Percentiles rank a stretch among this genome's conserved stretches.
These are phyloP conservation scores for Opeltia flavorubescens DNA, from an alignment of 495 filamentous ascomycete genomes.

Conservation along the genomic window DNA sequence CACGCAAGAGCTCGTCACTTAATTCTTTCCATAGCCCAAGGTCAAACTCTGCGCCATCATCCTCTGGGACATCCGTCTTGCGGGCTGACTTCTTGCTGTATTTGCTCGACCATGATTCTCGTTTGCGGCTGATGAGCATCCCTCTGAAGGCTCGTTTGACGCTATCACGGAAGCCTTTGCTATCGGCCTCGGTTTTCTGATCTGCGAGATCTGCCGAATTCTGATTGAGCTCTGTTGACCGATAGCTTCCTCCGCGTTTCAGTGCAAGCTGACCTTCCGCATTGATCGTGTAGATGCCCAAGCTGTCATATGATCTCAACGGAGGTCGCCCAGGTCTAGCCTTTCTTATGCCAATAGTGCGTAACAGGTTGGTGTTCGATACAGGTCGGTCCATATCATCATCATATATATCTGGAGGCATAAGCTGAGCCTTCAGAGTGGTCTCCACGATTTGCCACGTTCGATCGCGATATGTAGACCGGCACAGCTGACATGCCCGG, in stretches of 20 bases:
- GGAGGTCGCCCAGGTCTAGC: constrained; percentile 2
- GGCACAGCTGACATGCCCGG: constrained; percentile 38
- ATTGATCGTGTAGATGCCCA: constrained; percentile 1
- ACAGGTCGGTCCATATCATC: constrained; percentile 15
- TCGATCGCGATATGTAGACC: constrained; percentile 27
- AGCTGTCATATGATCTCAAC: constrained; percentile 5
- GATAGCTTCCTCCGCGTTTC: not conserved
- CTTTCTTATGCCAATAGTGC: constrained; percentile 3
- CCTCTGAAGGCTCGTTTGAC: constrained; percentile 10
- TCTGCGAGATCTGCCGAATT: constrained; percentile 4
- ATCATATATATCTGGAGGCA: constrained; percentile 4
- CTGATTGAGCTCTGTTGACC: not conserved
- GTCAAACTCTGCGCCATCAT: constrained; percentile 9
- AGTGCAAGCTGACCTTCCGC: not conserved
- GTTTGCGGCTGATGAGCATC: constrained; percentile 7
- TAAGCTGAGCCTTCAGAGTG: constrained; percentile 20
- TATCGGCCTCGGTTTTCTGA: constrained; percentile 4
- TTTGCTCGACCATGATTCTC: not conserved
- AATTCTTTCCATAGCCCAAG: constrained; percentile 10
- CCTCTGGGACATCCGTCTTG: not conserved
- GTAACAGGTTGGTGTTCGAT: not conserved
- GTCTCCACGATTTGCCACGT: constrained; percentile 35
- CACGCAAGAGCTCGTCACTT: constrained; percentile 9
- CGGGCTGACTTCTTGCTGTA: not conserved
- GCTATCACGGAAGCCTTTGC: constrained; percentile 11